A percentile compares a stretch with the other conserved stretches of the same genome.
Conservation (phyloP, 2,329 filamentous ascomycete species). For the Penicillium brevicompactum region DNA sequence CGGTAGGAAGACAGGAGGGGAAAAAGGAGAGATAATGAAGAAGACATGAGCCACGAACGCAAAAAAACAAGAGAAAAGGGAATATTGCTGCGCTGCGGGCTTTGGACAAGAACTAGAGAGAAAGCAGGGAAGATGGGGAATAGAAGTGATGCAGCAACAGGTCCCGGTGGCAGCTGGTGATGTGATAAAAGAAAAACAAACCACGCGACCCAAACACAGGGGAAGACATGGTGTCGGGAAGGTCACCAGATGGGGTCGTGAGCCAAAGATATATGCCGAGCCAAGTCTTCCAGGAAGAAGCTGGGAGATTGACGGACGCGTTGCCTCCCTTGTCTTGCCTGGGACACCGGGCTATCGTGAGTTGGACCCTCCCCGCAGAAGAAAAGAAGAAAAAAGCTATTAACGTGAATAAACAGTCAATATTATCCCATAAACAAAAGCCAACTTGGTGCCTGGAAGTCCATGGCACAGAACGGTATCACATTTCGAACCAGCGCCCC, state of each 20-base stretch:
- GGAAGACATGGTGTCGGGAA: constrained; percentile 3
- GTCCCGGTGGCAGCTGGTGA: constrained; percentile 18
- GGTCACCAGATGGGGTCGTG: constrained; percentile 14
- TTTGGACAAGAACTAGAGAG: constrained; percentile 32
- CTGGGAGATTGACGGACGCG: constrained; percentile 12
- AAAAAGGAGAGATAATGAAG: constrained; percentile 27
- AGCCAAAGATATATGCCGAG: neutral
- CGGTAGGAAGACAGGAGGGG: constrained; percentile 31
- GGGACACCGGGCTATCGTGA: constrained; percentile 34
- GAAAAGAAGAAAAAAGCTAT: constrained; percentile 36
- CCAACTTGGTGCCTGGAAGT: constrained; percentile 36
- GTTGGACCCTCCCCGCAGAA: constrained; percentile 21
- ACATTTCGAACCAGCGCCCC: constrained; percentile 33
- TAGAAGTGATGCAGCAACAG: constrained; percentile 26
- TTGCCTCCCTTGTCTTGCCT: constrained; percentile 29
- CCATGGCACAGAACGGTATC: constrained; percentile 39
- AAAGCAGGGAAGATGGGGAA: constrained; percentile 24
- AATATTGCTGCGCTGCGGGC: constrained; percentile 45
- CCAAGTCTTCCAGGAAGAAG: constrained; percentile 16
- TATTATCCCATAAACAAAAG: constrained; percentile 42
- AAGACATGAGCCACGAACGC: constrained; percentile 25
- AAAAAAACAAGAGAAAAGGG: constrained; percentile 40
- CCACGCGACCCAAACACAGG: constrained; percentile 8
- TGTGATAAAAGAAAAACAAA: constrained; percentile 16
- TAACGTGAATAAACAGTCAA: constrained; percentile 45